phyloP scores from a whole-genome alignment of 2,329 filamentous ascomycete genomes.

The Colletotrichum higginsianum region DNA sequence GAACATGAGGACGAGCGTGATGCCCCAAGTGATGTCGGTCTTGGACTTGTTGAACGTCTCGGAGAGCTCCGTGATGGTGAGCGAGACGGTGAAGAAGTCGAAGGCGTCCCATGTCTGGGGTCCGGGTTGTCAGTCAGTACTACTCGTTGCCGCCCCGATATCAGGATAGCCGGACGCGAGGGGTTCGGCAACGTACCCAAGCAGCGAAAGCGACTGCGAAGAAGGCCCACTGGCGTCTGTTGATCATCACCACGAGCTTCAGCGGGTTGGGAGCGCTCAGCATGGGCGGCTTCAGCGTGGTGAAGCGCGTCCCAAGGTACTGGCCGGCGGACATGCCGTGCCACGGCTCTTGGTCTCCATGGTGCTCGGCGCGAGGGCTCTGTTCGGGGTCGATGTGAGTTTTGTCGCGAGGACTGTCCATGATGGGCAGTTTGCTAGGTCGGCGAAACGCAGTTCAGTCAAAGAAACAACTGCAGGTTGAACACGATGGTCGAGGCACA shows the following conservation, averaged over 20 bases:
- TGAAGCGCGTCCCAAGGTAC: slow-evolving; percentile 68
- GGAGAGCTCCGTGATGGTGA: slow-evolving; percentile 69
- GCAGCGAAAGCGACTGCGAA: slow-evolving; percentile 69
- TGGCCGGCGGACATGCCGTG: slow-evolving; percentile 63
- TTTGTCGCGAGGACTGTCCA: slow-evolving; percentile 30
- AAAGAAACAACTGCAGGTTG: background rate
- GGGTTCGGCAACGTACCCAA: slow-evolving; percentile 61
- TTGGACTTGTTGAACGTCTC: slow-evolving; percentile 67
- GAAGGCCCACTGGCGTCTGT: slow-evolving; percentile 67
- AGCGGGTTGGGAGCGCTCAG: slow-evolving; percentile 68
- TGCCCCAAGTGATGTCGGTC: slow-evolving; percentile 75
- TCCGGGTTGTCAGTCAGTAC: slow-evolving; percentile 3
- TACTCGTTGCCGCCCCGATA: background rate
- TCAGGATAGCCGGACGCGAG: background rate
- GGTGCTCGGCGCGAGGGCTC: slow-evolving; percentile 4
- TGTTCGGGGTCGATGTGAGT: slow-evolving; percentile 15
- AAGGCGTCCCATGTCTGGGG: slow-evolving; percentile 73
- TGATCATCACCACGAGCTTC: slow-evolving; percentile 63
- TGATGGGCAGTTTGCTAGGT: background rate
- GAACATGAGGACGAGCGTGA: slow-evolving; percentile 75
- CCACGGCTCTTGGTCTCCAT: slow-evolving; percentile 57
- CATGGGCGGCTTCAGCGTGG: slow-evolving; percentile 71
- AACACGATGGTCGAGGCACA: too few species aligned
- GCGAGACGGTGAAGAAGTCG: slow-evolving; percentile 76
- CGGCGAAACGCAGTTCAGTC: background rate